phyloP scores from a whole-genome alignment of 768 basidiomycete genomes.

The Boletus sp. region DNA sequence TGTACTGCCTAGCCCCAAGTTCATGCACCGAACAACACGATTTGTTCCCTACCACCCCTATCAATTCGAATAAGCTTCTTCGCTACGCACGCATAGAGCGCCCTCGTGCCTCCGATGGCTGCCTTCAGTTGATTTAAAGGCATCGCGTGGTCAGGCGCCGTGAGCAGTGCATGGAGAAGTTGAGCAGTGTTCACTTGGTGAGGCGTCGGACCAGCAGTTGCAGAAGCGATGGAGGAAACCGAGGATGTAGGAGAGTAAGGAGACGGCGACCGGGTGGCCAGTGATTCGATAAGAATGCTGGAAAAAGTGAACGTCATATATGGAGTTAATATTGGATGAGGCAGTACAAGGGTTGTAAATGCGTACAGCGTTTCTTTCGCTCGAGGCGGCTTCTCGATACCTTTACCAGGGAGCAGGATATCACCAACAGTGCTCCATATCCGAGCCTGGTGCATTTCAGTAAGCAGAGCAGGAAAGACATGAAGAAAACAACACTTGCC shows the following conservation, averaged over 20 bases:
- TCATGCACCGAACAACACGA: conserved; percentile 63
- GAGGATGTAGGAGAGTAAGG: conserved; percentile 57
- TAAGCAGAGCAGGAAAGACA: not conserved
- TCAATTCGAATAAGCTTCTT: conserved; percentile 78
- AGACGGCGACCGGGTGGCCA: conserved; percentile 49
- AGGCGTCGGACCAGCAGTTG: conserved; percentile 44
- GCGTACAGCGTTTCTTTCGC: conserved; percentile 64
- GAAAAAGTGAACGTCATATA: conserved; percentile 1
- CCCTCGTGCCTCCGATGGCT: conserved; percentile 53
- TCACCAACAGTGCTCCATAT: conserved; percentile 70
- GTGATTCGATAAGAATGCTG: conserved; percentile 56
- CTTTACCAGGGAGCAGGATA: conserved; percentile 54
- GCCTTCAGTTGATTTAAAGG: conserved; percentile 63
- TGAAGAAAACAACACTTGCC: conserved; percentile 37
- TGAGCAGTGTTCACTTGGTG: conserved; percentile 73
- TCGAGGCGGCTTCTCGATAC: conserved; percentile 41
- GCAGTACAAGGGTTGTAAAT: not conserved
- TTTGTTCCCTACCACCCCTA: conserved; percentile 68
- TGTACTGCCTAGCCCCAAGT: not conserved
- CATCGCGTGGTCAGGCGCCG: conserved; percentile 52
- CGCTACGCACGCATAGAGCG: conserved; percentile 76
- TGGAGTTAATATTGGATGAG: not conserved
- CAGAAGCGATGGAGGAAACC: conserved; percentile 44
- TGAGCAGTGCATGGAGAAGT: conserved; percentile 58
- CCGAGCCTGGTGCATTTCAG: conserved; percentile 43